Evolutionary conservation across 768 basidiomycete species (phyloP), one percentile per base, ranked within the genome.

Genomic region (Hebeloma cylindrosporum): DNA sequence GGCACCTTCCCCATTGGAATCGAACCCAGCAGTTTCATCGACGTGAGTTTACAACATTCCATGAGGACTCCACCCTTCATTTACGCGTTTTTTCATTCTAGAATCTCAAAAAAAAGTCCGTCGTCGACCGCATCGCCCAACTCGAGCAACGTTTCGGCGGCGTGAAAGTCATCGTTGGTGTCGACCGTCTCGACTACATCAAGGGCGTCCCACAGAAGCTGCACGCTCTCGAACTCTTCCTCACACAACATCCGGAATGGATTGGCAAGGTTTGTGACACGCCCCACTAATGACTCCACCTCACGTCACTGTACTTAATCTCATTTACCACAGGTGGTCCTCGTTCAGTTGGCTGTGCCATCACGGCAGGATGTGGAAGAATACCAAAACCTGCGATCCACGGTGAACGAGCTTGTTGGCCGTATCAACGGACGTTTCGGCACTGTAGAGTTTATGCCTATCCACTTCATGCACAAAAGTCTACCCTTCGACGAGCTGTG

Each of bases 1-100:
- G 96, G 96, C 33, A 99, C 96, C 1, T 99, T 95, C 77, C 96
- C 96, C 13, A 98, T 99, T 59, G 96, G 96, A 49, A 99, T 99
- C 52, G 96, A 99, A 60, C 95, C 96, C 0, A 69, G 71, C 37
- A 93, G 91, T 38, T 99, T 99, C 66, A 83, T 89, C 45, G 80
- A 92, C 55, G 90, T 85, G 46, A 48, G 74, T 56, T 22, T 11
- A 36, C 21, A 26, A 35, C 23, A 34, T 25, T 34, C 32, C 35
- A 31, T 18, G 7, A 10, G 14, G 18, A 31, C 14, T 17, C 10
- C 27, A 38, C n/a, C 10, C 21, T 13, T 43, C 27, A 18, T 43
- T 32, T 45, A 7, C 37, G 50, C 45, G 52, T 34, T 36, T 29
- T 43, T 30, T 7, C 14, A 18, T 42, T 57, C 13, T 60, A 93